A percentile compares a stretch with the other conserved stretches of the same genome.
Conservation (phyloP, 345 rosid species). For the Mangifera indica region DNA sequence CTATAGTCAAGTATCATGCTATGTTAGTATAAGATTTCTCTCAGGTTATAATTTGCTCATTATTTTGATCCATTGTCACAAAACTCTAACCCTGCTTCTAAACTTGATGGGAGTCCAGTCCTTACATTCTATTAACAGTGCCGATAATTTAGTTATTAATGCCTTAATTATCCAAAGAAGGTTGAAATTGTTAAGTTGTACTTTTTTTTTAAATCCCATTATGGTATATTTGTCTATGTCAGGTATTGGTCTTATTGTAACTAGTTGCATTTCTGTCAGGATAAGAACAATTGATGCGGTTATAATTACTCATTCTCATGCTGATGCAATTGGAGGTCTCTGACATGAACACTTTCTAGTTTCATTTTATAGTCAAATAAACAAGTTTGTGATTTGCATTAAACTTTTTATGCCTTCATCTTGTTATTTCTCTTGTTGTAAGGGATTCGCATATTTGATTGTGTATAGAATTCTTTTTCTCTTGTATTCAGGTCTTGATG, state of each 20-base stretch:
- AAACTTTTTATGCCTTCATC: slow-evolving; percentile 16
- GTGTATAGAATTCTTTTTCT: slow-evolving; percentile 21
- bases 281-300: slow-evolving; percentile 97
- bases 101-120: neutral
- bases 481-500: slow-evolving; percentile 70
- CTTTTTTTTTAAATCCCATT: slow-evolving; percentile 20
- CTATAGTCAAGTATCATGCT: neutral
- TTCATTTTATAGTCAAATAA: slow-evolving; percentile 18
- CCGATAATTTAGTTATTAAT: neutral
- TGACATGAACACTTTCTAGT: slow-evolving; percentile 45
- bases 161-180: neutral
- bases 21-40: neutral
- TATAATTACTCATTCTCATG: slow-evolving; percentile 97
- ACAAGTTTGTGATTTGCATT: slow-evolving; percentile 13
- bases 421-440: slow-evolving; percentile 5
- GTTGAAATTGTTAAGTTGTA: neutral
- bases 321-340: slow-evolving; percentile 99
- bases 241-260: slow-evolving; percentile 32
- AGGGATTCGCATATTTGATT: slow-evolving; percentile 7
- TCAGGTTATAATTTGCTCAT: neutral
- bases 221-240: slow-evolving; percentile 18
- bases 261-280: slow-evolving; percentile 72
- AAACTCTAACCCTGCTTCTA: no score
- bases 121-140: neutral
- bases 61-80: neutral